phyloP scores from a whole-genome alignment of 202 grass and related monocot species.

The Saccharum hybrid region DNA sequence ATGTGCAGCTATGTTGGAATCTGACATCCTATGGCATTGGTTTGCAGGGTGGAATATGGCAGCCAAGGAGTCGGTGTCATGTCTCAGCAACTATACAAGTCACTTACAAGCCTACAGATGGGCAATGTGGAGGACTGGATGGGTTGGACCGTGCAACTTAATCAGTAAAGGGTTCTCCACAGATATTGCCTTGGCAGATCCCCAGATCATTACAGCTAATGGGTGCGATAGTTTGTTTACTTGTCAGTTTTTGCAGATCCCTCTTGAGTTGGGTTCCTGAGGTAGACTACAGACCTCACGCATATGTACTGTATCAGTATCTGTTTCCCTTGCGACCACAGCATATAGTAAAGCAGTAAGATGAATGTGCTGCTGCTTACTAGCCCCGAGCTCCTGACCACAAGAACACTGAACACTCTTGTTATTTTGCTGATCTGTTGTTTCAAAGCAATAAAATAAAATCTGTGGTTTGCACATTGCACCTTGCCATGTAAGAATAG shows the following conservation, averaged over 20 bases:
- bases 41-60: slow-evolving; percentile 72
- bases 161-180: slow-evolving; percentile 8
- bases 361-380: slow-evolving; percentile 9
- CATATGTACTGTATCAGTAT: neutral
- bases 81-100: slow-evolving; percentile 66
- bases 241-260: neutral
- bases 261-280: neutral
- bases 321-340: neutral
- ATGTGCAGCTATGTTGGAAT: neutral
- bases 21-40: slow-evolving; percentile 12
- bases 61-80: slow-evolving; percentile 62
- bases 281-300: neutral
- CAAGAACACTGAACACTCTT: neutral
- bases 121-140: slow-evolving; percentile 58
- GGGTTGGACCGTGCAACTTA: slow-evolving; percentile 69
- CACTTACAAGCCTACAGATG: slow-evolving; percentile 69
- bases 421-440: neutral
- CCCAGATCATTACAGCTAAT: neutral
- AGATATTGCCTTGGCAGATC: neutral
- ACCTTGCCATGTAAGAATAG: neutral
- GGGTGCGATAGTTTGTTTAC: neutral
- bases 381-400: neutral
- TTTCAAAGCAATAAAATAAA: slow-evolving; percentile 23
- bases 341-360: neutral
- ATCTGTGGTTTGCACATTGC: neutral